Percentiles rank a stretch among this genome's conserved stretches.
Conservation (phyloP, 2,329 filamentous ascomycete genomes). For the Colletotrichum tropicale region DNA sequence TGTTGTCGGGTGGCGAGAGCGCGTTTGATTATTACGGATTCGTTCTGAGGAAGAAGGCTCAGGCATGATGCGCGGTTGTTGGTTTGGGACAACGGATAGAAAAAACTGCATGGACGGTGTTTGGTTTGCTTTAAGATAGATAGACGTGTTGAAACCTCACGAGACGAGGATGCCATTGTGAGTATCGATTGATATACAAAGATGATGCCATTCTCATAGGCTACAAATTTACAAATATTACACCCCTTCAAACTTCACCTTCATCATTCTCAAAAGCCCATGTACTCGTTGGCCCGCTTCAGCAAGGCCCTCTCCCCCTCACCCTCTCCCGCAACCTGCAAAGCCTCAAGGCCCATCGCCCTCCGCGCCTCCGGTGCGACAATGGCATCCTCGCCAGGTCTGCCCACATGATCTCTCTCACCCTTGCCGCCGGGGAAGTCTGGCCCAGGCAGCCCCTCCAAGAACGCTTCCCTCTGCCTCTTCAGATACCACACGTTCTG, state of each 20-base stretch:
- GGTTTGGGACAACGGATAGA: not conserved
- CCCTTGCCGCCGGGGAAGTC: slow-evolving; percentile 77
- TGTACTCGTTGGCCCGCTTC: slow-evolving; percentile 44
- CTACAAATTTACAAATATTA: not conserved
- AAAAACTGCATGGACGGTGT: not conserved
- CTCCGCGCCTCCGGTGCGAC: slow-evolving; percentile 37
- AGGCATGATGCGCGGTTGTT: not conserved
- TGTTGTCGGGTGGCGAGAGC: slow-evolving; percentile 39
- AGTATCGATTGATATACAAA: rapidly evolving
- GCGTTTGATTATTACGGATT: slow-evolving; percentile 56
- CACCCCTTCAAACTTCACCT: rapidly evolving
- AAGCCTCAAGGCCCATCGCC: slow-evolving; percentile 50
- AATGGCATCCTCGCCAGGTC: slow-evolving; percentile 45
- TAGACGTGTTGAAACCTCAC: rapidly evolving
- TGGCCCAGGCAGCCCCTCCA: slow-evolving; percentile 68
- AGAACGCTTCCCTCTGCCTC: slow-evolving; percentile 74
- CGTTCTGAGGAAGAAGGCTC: slow-evolving; percentile 35
- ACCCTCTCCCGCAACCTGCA: slow-evolving; percentile 28
- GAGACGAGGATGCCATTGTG: rapidly evolving
- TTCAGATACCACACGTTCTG: slow-evolving; percentile 74
- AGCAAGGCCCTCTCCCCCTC: slow-evolving; percentile 40
- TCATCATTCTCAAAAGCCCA: slow-evolving; percentile 40
- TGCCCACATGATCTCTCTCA: slow-evolving; percentile 58
- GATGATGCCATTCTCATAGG: rapidly evolving
- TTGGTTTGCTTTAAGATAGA: not conserved